Evolutionary conservation across 805 yeast species (phyloP), one percentile per base, ranked within the genome.

Genomic region (Nakazawaea siamensis): DNA sequence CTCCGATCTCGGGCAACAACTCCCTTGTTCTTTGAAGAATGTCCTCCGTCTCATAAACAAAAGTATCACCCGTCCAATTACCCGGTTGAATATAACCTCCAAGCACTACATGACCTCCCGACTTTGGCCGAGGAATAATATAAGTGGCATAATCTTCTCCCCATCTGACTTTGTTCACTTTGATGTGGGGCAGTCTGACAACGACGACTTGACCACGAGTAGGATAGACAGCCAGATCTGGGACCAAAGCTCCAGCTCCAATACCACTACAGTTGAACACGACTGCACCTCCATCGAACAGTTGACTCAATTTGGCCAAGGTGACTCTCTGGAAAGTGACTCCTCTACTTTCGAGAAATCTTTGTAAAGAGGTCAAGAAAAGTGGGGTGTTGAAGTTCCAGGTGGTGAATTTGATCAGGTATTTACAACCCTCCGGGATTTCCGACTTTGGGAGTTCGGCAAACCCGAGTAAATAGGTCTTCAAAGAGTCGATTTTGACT

Each of bases 191-290:
- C 0, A 86, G 85, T 41, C 64, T 68, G 16, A 82, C 65, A 8
- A 81, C 77, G 14, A 81, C 79, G 18, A 82, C 86, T 49, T 83
- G 94, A 4, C 94, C 94, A 39, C 94, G 62, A 1, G 83, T 73
- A 6, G 94, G 90, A 44, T 76, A 80, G 14, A 79, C 70, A 1
- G 59, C 56, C 7, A 58, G 41, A 48, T 84, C 94, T 15, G 60
- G 57, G 13, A 80, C 84, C 5, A 84, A 57, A 2, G 54, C 50
- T 31, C 61, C 62, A 2, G 92, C 82, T 9, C 87, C 83, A 15
- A 80, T 60, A 6, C 94, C 94, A 0, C 87, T 66, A 53, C 94
- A 82, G 47, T 84, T 84, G 66, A 82, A 78, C 7, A 81, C 79
- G 2, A 76, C 63, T 4, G 15, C 15, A 21, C 31, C 3, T 11